Evolutionary conservation across 2,329 filamentous ascomycete genomes (phyloP), one percentile per base, ranked within the genome.

Genomic region (Parasarocladium wereldwijsianum): DNA sequence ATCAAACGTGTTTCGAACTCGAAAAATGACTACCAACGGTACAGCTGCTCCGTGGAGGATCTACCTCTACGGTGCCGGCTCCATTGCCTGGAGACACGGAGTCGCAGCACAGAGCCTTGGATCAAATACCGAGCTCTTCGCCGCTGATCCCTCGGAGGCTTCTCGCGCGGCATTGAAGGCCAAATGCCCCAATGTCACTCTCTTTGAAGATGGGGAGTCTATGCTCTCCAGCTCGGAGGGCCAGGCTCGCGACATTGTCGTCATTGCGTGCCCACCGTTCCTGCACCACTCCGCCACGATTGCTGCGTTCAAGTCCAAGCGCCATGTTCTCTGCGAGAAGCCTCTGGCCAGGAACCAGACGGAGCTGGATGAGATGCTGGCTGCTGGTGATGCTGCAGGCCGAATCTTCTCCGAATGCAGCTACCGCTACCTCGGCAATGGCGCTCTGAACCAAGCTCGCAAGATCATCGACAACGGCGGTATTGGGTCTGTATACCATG

Each of bases 371-470:
- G 29, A 32, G 17, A 26, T 34, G 29, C 14, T 34, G 14, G 32
- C 29, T 2, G 32, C 32, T 6, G 24, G 26, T 6, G 12, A 14
- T 9, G 21, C n/a, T 5, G 16, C 6, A 3, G 19, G 21, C 12
- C 6, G 24, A 7, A 15, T 15, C 24, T 26, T 26, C 14, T 10
- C 8, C 12, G 24, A 26, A 6, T 26, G 24, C 24, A 26, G 24
- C 14, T 10, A n/a, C 14, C 24, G 24, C 10, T 55, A 48, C 14
- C 54, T 54, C 34, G 40, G 43, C 7, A 36, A 40, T 11, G 47
- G 49, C 4, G 45, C 46, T 5, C 38, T 43, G 5, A 31, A 6
- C 27, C 17, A 21, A 6, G 15, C 27, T 14, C 24, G 24, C 24
- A 16, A 10, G 24, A 17, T 26, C 24, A 10, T 26, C 8, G 8